A percentile compares a stretch with the other conserved stretches of the same genome.
phyloP scores from a whole-genome alignment of 2,329 filamentous ascomycete genomes.

The Exophiala oligosperma region DNA sequence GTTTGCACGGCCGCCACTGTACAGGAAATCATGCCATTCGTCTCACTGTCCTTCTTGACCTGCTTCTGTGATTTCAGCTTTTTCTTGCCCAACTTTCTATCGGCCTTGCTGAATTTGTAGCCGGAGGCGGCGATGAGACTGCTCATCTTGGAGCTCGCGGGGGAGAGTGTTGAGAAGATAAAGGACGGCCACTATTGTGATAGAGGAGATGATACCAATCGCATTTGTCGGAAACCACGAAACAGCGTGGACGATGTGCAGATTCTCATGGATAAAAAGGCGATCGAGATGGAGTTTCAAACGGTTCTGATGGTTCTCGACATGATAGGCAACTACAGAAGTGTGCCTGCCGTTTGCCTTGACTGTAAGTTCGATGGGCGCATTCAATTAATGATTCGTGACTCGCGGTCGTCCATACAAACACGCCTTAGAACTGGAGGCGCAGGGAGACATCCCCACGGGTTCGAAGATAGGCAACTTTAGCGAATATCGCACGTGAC shows the following conservation, averaged over 20 bases:
- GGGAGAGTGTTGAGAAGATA: neutral
- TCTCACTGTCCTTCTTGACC: conserved; percentile 37
- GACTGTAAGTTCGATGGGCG: too few species aligned
- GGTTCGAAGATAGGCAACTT: too few species aligned
- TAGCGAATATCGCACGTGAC: too few species aligned
- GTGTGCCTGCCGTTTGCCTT: too few species aligned
- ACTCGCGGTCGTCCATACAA: too few species aligned
- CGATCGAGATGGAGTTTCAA: too few species aligned
- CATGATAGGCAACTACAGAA: too few species aligned
- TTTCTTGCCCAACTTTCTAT: conserved; percentile 45
- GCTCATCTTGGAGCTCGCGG: neutral
- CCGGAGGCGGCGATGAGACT: conserved; percentile 47
- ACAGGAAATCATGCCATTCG: conserved; percentile 29
- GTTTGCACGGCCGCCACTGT: neutral
- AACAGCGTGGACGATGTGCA: too few species aligned
- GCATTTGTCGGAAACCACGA: neutral
- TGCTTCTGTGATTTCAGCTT: conserved; percentile 41
- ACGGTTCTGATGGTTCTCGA: too few species aligned
- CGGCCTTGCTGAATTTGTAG: conserved; percentile 47
- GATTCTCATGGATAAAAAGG: too few species aligned
- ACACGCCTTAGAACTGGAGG: too few species aligned
- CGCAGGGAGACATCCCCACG: neutral
- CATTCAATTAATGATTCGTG: too few species aligned
- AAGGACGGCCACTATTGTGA: neutral
- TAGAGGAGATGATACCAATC: neutral